Conservation (phyloP, 805 yeast species). For the Myxozyma monticola region DNA sequence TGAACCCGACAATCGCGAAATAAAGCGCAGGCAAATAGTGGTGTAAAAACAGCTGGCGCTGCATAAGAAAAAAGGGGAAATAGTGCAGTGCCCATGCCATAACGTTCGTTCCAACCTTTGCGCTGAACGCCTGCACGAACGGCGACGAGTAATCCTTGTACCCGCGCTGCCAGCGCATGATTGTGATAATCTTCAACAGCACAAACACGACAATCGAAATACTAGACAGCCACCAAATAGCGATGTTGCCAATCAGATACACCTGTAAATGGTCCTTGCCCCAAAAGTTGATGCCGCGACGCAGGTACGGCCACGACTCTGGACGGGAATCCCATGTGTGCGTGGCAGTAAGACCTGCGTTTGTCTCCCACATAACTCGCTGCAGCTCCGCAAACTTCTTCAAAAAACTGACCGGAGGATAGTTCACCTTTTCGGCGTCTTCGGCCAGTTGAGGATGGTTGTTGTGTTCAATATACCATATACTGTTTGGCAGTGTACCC, state of each 20-base stretch:
- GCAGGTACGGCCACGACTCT: constrained; percentile 59
- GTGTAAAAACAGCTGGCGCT: constrained; percentile 88
- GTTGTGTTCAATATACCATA: constrained; percentile 74
- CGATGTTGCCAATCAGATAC: constrained; percentile 65
- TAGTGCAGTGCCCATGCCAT: constrained; percentile 87
- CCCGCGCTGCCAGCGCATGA: constrained; percentile 46
- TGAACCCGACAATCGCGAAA: constrained; percentile 76
- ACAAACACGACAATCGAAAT: constrained; percentile 37
- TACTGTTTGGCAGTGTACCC: constrained; percentile 65
- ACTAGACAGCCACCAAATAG: constrained; percentile 53
- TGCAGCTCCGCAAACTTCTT: constrained; percentile 58
- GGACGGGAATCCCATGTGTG: constrained; percentile 59
- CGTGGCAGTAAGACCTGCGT: constrained; percentile 49
- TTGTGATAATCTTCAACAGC: constrained; percentile 34
- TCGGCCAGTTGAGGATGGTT: constrained; percentile 49
- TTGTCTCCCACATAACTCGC: constrained; percentile 53
- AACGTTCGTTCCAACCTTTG: constrained; percentile 45
- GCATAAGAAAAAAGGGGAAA: constrained; percentile 88
- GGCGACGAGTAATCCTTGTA: constrained; percentile 36
- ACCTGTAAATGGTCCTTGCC: constrained; percentile 47
- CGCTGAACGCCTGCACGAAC: constrained; percentile 37
- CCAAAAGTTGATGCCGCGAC: constrained; percentile 62
- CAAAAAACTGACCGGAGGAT: constrained; percentile 45
- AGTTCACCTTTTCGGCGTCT: constrained; percentile 41
- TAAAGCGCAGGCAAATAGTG: constrained; percentile 92